A percentile compares a stretch with the other conserved stretches of the same genome.
These are phyloP conservation scores for Pelargonium hybrid DNA, from an alignment of 441 rosid genomes.

Conservation along the genomic window DNA sequence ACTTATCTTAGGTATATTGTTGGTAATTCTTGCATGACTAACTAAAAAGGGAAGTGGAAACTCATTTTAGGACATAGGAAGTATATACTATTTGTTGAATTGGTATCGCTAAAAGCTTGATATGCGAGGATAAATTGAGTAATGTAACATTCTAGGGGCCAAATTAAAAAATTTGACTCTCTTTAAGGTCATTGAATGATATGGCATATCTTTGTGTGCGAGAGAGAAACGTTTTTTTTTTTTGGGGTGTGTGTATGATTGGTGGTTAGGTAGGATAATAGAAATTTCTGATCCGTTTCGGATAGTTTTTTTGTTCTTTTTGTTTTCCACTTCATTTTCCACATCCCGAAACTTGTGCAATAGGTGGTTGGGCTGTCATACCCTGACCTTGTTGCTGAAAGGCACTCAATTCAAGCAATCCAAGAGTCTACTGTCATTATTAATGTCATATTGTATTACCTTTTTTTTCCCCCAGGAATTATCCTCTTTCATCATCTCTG, in stretches of 20 bases:
- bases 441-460: not conserved
- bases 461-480: not conserved
- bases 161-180: not conserved
- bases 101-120: not conserved
- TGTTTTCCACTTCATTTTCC: not conserved
- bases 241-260: not conserved
- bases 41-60: too few species aligned
- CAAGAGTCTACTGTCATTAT: not conserved
- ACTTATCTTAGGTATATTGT: too few species aligned
- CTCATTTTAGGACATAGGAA: too few species aligned
- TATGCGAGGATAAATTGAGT: not conserved
- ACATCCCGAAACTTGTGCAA: not conserved
- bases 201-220: not conserved
- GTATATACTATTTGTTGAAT: not conserved
- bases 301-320: not conserved
- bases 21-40: too few species aligned
- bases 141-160: not conserved
- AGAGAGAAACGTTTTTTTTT: not conserved
- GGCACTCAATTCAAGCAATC: not conserved
- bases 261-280: not conserved
- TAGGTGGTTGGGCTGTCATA: not conserved
- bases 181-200: not conserved
- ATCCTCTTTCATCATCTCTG: not conserved
- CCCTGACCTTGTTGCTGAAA: not conserved
- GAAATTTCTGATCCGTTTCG: not conserved